Evolutionary conservation across 495 filamentous ascomycete species (phyloP).

Genomic region (Aspergillus sclerotiicarbonarius): DNA sequence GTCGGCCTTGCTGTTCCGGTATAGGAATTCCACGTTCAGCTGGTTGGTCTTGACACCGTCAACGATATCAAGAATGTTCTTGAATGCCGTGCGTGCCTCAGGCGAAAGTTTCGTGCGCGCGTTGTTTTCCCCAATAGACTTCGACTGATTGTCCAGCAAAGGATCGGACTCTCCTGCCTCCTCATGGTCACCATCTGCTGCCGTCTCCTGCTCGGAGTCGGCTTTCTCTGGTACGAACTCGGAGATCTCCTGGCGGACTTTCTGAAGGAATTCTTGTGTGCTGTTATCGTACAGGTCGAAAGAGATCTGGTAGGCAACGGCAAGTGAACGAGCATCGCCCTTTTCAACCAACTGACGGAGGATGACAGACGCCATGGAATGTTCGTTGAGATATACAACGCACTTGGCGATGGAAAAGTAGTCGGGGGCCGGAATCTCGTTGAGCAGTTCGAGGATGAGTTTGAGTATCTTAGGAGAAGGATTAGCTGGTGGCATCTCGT

Average conservation of each 20-base stretch:
- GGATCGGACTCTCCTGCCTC: constrained; percentile 55
- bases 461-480: constrained; percentile 64
- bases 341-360: constrained; percentile 78
- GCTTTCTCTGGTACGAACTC: constrained; percentile 55
- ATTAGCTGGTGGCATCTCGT: constrained; percentile 18
- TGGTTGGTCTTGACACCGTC: constrained; percentile 89
- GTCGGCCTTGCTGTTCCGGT: constrained; percentile 86
- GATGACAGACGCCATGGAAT: constrained; percentile 86
- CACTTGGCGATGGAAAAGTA: constrained; percentile 99
- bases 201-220: constrained; percentile 30
- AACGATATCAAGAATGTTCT: constrained; percentile 80
- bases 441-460: constrained; percentile 82
- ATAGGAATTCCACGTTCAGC: constrained; percentile 93
- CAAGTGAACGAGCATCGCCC: constrained; percentile 70
- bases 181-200: constrained; percentile 47
- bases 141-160: constrained; percentile 46
- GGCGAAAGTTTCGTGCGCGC: constrained; percentile 38
- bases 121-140: constrained; percentile 42
- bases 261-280: constrained; percentile 92
- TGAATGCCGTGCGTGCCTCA: constrained; percentile 61
- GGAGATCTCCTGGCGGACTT: constrained; percentile 79
- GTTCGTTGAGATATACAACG: constrained; percentile 92
- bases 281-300: constrained; percentile 98
- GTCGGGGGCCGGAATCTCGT: constrained; percentile 84
- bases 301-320: constrained; percentile 93